Evolutionary conservation across 768 basidiomycete species (phyloP), one percentile per base, ranked within the genome.

Genomic region (Lyophyllum decastes): DNA sequence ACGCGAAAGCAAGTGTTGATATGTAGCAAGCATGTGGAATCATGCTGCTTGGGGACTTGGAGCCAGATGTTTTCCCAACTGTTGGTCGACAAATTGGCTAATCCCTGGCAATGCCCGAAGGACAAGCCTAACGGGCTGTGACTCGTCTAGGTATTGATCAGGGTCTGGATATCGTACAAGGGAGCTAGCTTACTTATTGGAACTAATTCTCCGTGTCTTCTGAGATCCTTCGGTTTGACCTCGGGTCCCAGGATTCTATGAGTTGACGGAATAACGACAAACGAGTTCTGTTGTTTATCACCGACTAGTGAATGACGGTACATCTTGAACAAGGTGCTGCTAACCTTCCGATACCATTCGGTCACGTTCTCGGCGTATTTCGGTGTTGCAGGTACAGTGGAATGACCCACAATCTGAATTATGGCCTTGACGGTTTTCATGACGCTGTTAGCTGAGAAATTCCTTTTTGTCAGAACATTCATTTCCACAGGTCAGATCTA

Each of bases 81-180:
- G 66, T 30, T 74, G 72, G 21, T 72, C 77, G 50, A 92, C 76
- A 60, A 86, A 86, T 7, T 79, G 66, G 51, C 84, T 73, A 61
- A 93, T 88, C 26, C 78, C 73, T 2, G 88, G 88, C 50, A 93
- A 72, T 7, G 85, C 87, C 57, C 77, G 76, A 33, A 82, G 81
- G 48, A 94, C 82, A n/a, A 92, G 82, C 66, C 86, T 86, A 61
- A 91, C 82, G n/a, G 90, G 83, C 65, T 89, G 86, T 35, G 80
- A 73, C 70, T 90, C 87, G 25, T 86, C 90, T 92, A 59, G 10
- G 24, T 38, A 27, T 34, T 24, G 25, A 41, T 49, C 24, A 49
- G 21, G 48, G 8, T 53, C 21, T 16, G 22, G 5, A 50, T 12
- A 6, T 61, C 21, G 27, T 38, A 21, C 35, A 12, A n/a, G 16